A percentile compares a stretch with the other conserved stretches of the same genome.
phyloP scores from a whole-genome alignment of 441 rosid genomes.

The Hura crepitans region DNA sequence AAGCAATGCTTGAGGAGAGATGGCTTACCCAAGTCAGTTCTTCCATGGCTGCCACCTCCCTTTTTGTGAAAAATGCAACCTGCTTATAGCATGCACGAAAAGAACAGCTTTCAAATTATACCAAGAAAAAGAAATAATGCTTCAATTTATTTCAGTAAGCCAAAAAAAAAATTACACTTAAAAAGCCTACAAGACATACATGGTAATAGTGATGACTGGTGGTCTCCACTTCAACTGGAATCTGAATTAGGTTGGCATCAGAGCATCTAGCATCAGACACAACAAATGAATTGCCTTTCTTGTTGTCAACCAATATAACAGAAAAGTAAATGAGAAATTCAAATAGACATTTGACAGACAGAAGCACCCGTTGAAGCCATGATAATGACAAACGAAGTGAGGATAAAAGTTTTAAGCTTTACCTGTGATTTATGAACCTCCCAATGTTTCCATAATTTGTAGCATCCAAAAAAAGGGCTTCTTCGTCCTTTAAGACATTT shows the following conservation, averaged over 20 bases:
- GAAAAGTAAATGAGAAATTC: no score
- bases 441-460: conserved; percentile 12
- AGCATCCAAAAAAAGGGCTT: conserved; percentile 15
- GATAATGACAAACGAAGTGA: not conserved
- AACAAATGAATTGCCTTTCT: not conserved
- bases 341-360: no score
- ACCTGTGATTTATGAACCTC: conserved; percentile 12
- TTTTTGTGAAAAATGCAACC: conserved; percentile 18
- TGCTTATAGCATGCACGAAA: not conserved
- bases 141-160: not conserved
- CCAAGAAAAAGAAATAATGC: not conserved
- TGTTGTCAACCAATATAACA: no score
- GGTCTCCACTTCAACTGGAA: conserved; percentile 23
- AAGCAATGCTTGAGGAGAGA: no score
- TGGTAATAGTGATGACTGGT: conserved; percentile 17
- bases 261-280: conserved; percentile 12
- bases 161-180: not conserved
- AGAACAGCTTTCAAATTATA: no score
- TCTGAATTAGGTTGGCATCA: conserved; percentile 20
- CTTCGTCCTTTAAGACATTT: conserved; percentile 9
- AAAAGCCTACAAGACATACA: conserved; percentile 7
- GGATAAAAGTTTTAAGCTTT: not conserved
- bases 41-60: conserved; percentile 16
- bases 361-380: no score
- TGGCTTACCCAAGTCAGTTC: conserved; percentile 13